phyloP scores from a whole-genome alignment of 345 rosid genomes.

The Lepidium africanum region DNA sequence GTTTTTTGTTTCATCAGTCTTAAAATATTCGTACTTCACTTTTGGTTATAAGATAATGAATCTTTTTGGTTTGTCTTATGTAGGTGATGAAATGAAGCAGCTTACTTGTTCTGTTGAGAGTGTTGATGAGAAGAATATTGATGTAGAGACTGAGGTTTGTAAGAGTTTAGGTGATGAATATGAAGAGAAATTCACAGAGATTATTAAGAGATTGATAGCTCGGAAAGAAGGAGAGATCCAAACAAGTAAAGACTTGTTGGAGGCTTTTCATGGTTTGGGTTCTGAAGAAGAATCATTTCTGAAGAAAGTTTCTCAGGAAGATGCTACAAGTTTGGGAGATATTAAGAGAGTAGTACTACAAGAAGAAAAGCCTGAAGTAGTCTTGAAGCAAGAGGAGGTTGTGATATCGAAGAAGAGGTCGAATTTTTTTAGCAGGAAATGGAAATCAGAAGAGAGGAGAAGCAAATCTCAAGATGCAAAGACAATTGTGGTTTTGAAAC shows the following conservation, averaged over 20 bases:
- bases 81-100: constrained; percentile 12
- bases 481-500: constrained; percentile 64
- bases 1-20: constrained; percentile 3
- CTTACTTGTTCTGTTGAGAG: constrained; percentile 28
- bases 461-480: constrained; percentile 46
- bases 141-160: constrained; percentile 28
- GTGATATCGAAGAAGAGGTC: constrained; percentile 12
- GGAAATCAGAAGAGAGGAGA: constrained; percentile 37
- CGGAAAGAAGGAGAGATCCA: constrained; percentile 44
- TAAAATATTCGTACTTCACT: not conserved
- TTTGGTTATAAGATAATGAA: not conserved
- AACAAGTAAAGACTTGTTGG: constrained; percentile 55
- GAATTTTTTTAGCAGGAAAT: constrained; percentile 42
- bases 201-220: constrained; percentile 52
- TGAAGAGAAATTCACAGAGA: constrained; percentile 58
- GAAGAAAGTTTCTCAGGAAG: constrained; percentile 47
- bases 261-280: constrained; percentile 66
- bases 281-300: constrained; percentile 64
- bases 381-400: constrained; percentile 2
- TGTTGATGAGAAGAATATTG: constrained; percentile 67
- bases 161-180: constrained; percentile 31
- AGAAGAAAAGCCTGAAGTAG: constrained; percentile 4
- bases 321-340: constrained; percentile 24
- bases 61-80: not conserved
- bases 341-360: not conserved